Evolutionary conservation across 192 early-diverging fungal species (phyloP), one percentile per base, ranked within the genome.

Genomic region (Backusella tarrabulga): DNA sequence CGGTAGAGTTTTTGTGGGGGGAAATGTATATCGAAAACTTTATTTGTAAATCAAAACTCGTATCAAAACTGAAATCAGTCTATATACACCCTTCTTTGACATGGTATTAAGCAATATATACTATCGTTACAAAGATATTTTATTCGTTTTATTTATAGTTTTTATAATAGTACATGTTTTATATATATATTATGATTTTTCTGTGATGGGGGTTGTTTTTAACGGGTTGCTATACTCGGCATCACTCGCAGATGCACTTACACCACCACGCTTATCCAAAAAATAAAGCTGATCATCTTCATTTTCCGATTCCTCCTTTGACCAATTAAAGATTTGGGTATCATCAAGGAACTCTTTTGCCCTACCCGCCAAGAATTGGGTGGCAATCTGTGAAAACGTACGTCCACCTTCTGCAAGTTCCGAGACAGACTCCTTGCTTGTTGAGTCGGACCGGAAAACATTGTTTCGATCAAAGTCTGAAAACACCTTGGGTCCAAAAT

Each of bases 401-500:
- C 42, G 72, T 12, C 60, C 66, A 6, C 74, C 74, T 4, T 75
- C 74, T 3, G 66, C 74, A 21, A 75, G 54, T 68, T 76, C 75
- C 19, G 79, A 76, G 0, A 72, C 70, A 6, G 38, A 42, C 14
- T 73, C 40, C 34, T 73, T 44, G 26, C 36, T 63, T n/a, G 66
- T 29, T 0, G 54, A 42, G 11, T 29, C 41, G 6, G 52, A 23
- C 3, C 52, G 35, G 34, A 68, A 68, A 6, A 72, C 60, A 76
- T 67, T 67, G 2, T 76, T 79, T 2, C 82, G 42, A 71, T 89
- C 86, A 83, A 95, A 95, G 77, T 95, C 92, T 5, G 86, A 86
- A 77, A 91, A 95, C 34, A 93, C 89, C 69, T 92, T 86, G 4
- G 92, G 93, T 5, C 93, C 96, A 29, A 95, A 87, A 54, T 96